phyloP scores from a whole-genome alignment of 306 rosid species.

The Sechiopsis laciniata region DNA sequence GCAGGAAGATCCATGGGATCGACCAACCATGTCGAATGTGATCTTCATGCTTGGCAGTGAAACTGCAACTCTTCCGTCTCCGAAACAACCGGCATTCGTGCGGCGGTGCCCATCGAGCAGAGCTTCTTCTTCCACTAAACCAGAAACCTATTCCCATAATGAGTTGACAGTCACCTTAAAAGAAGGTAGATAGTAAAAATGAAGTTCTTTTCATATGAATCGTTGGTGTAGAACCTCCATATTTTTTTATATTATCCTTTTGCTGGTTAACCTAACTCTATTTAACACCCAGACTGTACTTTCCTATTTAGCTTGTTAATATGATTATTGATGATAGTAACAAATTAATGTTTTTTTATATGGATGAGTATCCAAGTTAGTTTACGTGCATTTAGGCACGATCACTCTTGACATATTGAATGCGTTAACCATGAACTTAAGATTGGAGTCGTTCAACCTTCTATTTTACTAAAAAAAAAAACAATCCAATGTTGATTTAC shows the following conservation, averaged over 20 bases:
- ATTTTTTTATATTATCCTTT: neutral
- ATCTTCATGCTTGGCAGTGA: constrained; percentile 21
- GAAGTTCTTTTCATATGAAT: too few relatives aligned
- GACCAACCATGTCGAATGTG: too few relatives aligned
- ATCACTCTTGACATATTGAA: too few relatives aligned
- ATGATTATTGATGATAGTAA: neutral
- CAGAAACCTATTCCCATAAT: constrained; percentile 27
- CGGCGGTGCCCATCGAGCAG: constrained; percentile 10
- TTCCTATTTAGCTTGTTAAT: neutral
- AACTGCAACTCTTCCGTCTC: constrained; percentile 14
- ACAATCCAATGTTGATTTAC: too few relatives aligned
- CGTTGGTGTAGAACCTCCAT: neutral
- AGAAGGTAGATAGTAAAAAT: constrained; percentile 43
- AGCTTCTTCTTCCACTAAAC: constrained; percentile 27
- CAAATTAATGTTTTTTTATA: neutral
- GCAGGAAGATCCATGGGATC: too few relatives aligned
- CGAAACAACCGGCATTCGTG: constrained; percentile 21
- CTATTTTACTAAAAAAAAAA: too few relatives aligned
- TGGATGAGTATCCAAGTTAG: too few relatives aligned
- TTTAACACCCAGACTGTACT: neutral
- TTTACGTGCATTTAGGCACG: too few relatives aligned
- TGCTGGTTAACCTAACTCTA: neutral
- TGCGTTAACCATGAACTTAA: too few relatives aligned
- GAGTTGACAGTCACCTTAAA: constrained; percentile 48
- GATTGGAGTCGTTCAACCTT: too few relatives aligned